Evolutionary conservation across 768 basidiomycete species (phyloP).

Genomic region (Lyophyllum shimeji): DNA sequence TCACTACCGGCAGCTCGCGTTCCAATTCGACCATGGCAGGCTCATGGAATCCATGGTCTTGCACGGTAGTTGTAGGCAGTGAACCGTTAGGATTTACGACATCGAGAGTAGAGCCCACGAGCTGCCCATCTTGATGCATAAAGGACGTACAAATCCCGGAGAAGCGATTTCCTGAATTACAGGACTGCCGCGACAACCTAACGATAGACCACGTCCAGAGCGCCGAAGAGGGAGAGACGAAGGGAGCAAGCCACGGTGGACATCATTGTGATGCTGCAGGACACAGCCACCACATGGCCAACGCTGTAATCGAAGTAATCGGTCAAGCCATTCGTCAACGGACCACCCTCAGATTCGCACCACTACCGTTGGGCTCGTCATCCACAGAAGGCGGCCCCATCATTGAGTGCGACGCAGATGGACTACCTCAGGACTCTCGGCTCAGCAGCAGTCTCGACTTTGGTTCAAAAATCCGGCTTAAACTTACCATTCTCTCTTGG

Average conservation of each 20-base stretch:
- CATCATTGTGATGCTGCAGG: background rate
- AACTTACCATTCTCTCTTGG: conserved; percentile 88
- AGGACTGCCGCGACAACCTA: background rate
- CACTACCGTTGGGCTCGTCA: background rate
- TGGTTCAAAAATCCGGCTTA: conserved; percentile 93
- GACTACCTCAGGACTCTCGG: conserved; percentile 82
- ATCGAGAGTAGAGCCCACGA: background rate
- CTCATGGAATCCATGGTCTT: conserved; percentile 12
- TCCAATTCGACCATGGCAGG: conserved; percentile 59
- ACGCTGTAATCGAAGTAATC: no score
- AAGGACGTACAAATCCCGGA: background rate
- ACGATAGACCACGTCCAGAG: background rate
- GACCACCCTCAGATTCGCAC: background rate
- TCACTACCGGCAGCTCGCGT: conserved; percentile 69
- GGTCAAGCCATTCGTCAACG: background rate
- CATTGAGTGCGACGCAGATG: conserved; percentile 40
- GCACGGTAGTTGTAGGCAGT: background rate
- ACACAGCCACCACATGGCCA: no score
- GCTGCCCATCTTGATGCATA: conserved; percentile 14
- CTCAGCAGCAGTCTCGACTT: conserved; percentile 81
- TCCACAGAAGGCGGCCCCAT: background rate
- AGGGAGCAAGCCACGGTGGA: background rate
- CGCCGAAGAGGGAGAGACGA: background rate
- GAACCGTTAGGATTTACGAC: conserved; percentile 1
- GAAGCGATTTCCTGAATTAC: background rate